A percentile compares a stretch with the other conserved stretches of the same genome.
Conservation (phyloP, 345 rosid species). For the Fremontodendron californicum region DNA sequence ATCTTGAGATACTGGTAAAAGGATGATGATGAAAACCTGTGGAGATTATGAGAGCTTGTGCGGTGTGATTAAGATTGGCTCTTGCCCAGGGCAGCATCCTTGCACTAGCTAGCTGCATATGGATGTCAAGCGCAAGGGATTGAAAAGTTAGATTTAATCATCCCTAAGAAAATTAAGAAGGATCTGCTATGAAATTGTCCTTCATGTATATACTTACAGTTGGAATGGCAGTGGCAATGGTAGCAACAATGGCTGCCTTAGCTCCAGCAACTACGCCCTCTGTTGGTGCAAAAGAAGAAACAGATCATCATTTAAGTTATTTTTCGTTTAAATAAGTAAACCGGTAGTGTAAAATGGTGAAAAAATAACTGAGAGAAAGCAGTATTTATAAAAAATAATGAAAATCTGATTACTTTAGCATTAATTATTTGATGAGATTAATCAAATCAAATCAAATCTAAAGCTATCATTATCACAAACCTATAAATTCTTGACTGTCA, state of each 20-base stretch:
- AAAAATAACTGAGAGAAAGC: neutral
- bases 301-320: neutral
- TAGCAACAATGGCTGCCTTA: conserved; percentile 70
- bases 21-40: conserved; percentile 32
- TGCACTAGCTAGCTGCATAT: conserved; percentile 59
- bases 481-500: neutral
- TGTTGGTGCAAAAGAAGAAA: conserved; percentile 23
- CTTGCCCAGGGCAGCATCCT: conserved; percentile 87
- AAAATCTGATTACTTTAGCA: neutral
- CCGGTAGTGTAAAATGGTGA: neutral
- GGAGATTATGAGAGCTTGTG: conserved; percentile 91
- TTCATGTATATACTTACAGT: conserved; percentile 40
- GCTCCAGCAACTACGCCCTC: conserved; percentile 89
- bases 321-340: neutral
- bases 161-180: neutral
- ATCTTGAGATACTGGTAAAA: neutral
- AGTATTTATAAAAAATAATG: neutral
- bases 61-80: conserved; percentile 78
- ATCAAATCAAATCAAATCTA: neutral
- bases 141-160: neutral
- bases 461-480: neutral
- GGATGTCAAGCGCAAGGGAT: neutral
- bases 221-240: conserved; percentile 71
- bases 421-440: neutral
- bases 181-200: neutral